Conservation (phyloP, 352 stramenopile genomes). For the Globisporangium barbulae region DNA sequence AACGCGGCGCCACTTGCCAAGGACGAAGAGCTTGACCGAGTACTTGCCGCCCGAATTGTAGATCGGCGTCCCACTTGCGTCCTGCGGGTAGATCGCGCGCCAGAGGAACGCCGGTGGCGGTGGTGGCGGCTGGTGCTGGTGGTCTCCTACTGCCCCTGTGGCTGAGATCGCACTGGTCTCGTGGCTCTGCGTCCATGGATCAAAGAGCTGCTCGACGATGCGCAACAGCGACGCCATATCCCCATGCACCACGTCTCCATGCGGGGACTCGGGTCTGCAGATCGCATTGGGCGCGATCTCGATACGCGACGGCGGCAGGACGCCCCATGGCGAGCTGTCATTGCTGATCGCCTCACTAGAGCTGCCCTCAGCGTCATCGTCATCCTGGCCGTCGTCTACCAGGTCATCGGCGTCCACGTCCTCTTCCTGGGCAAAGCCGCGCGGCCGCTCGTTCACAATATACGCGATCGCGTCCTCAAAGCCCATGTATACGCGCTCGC, state of each 20-base stretch:
- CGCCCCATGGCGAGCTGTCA: conserved; percentile 45
- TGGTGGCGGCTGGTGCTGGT: neutral
- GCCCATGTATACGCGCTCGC: conserved; percentile 54
- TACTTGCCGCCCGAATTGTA: conserved; percentile 80
- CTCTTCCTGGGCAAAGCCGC: conserved; percentile 44
- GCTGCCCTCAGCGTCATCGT: conserved; percentile 22
- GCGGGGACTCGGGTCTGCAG: conserved; percentile 51
- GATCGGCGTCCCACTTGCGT: conserved; percentile 33
- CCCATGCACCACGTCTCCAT: conserved; percentile 62
- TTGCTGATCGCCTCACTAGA: conserved; percentile 18
- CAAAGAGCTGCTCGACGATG: conserved; percentile 56
- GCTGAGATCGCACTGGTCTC: neutral
- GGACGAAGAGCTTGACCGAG: conserved; percentile 63
- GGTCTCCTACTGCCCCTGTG: too few relatives aligned
- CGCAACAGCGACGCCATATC: conserved; percentile 69
- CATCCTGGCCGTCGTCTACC: conserved; percentile 67
- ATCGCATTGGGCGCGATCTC: conserved; percentile 52
- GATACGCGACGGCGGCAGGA: conserved; percentile 48
- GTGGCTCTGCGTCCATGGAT: conserved; percentile 11
- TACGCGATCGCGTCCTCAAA: conserved; percentile 76
- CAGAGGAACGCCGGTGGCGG: conserved; percentile 44
- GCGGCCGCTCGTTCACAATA: conserved; percentile 65
- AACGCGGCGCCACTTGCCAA: conserved; percentile 67
- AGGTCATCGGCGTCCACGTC: conserved; percentile 65
- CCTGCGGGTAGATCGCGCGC: conserved; percentile 74